Evolutionary conservation across 805 yeast species (phyloP), one percentile per base, ranked within the genome.

Genomic region (Saturnispora sekii): DNA sequence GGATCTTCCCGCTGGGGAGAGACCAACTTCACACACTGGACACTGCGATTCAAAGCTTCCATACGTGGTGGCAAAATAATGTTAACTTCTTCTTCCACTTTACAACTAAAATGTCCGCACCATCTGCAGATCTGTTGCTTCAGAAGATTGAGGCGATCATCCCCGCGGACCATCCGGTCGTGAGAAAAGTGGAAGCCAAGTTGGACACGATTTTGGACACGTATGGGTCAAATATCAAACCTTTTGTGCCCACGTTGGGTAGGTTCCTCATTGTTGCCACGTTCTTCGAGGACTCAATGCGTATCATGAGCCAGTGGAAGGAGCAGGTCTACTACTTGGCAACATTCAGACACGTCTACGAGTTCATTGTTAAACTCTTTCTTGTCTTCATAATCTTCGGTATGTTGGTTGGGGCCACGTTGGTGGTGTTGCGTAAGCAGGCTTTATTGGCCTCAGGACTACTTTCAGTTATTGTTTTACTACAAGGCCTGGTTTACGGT

Each of bases 181-280:
- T 61, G 34, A 61, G 55, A 37, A 58, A 66, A 43, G 71, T 79
- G 50, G 86, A 81, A 53, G 60, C 59, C 14, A 59, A 67, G 47
- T 66, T 78, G 31, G 90, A 84, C 55, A 74, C 66, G 50, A 50
- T 62, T 49, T 61, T 77, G 58, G 73, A 81, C 66, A 60, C 67
- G 45, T 64, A 77, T 68, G 55, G 65, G 44, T 61, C 72, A 52
- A 68, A 76, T 43, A 59, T 81, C 38, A 80, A 73, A 60, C 90
- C 90, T 0, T 81, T 77, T 56, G 81, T 89, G 40, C 97, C 97
- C 8, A 79, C 79, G 17, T 76, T 90, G 55, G 97, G 96, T 33
- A 74, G 97, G 47, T 78, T 85, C 49, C 76, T 89, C 52, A 89
- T 90, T 50, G 96, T 90, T 45, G 95, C 95, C 40, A 93, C 97